phyloP scores from a whole-genome alignment of 495 filamentous ascomycete genomes.

The Hypoxylon fragiforme region DNA sequence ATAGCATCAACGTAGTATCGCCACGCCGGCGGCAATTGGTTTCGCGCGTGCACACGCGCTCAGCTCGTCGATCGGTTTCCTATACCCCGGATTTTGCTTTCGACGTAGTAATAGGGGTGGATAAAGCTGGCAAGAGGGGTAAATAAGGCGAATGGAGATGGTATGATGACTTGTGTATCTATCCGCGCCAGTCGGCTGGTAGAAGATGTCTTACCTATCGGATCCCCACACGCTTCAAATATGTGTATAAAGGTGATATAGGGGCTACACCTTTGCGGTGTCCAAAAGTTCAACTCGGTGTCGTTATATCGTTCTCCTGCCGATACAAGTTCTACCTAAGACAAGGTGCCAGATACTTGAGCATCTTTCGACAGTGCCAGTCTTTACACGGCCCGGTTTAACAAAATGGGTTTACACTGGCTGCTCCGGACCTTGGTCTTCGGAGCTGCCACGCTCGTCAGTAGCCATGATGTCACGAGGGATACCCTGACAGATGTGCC shows the following conservation, averaged over 20 bases:
- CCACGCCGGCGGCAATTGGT: neutral
- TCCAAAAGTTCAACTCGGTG: neutral
- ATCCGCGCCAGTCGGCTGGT: slow-evolving; percentile 17
- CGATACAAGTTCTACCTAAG: neutral
- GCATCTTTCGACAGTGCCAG: neutral
- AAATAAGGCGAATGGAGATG: neutral
- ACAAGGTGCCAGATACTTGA: neutral
- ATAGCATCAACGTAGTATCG: neutral
- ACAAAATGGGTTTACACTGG: slow-evolving; percentile 3
- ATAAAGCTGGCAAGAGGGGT: slow-evolving; percentile 1
- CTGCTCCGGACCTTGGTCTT: slow-evolving; percentile 9
- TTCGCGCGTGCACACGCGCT: neutral
- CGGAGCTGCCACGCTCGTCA: slow-evolving; percentile 3
- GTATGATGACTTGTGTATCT: too few species aligned
- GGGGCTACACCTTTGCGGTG: neutral
- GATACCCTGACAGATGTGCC: neutral
- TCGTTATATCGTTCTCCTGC: neutral
- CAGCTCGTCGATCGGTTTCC: neutral
- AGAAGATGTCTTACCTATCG: neutral
- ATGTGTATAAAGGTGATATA: neutral
- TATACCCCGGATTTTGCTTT: neutral
- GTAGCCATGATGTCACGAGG: slow-evolving; percentile 7
- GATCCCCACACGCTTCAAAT: slow-evolving; percentile 8
- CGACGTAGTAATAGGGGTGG: neutral
- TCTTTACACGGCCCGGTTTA: slow-evolving; percentile 12